A percentile compares a stretch with the other conserved stretches of the same genome.
phyloP scores from a whole-genome alignment of 2,329 filamentous ascomycete genomes.

The Claviceps digitariae region DNA sequence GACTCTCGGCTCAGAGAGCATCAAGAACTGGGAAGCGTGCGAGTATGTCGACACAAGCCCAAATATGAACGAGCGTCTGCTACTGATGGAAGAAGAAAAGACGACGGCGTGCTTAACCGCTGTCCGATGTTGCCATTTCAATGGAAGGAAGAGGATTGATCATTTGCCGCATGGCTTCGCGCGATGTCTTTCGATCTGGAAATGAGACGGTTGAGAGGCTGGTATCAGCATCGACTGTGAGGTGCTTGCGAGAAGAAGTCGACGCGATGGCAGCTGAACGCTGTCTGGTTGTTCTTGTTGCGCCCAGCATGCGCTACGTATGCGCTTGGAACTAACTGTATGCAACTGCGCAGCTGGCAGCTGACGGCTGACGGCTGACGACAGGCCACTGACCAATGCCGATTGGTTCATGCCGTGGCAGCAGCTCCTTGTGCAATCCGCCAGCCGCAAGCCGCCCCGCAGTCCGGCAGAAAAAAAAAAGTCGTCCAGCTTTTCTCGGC shows the following conservation, averaged over 20 bases:
- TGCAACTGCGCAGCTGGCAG: neutral
- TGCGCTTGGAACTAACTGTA: neutral
- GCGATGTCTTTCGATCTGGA: neutral
- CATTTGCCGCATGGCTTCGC: constrained; percentile 3
- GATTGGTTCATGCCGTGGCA: neutral
- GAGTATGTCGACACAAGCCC: neutral
- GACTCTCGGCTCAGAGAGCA: too few species aligned
- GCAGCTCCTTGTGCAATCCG: neutral
- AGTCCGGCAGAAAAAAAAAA: neutral
- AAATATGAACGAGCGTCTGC: neutral
- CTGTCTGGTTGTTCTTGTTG: neutral
- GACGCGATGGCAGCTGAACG: neutral
- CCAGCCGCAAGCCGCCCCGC: neutral
- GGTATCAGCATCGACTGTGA: neutral
- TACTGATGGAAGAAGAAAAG: neutral
- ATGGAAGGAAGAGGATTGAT: neutral
- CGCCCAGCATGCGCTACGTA: neutral
- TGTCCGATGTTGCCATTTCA: constrained; percentile 6
- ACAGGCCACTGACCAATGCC: neutral
- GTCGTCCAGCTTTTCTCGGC: neutral
- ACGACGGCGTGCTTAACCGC: constrained; percentile 2
- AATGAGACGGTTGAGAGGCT: neutral
- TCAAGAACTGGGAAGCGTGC: neutral
- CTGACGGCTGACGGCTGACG: neutral
- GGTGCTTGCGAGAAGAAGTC: neutral